Conservation (phyloP, 352 stramenopile species). For the Aphanomyces invadans region DNA sequence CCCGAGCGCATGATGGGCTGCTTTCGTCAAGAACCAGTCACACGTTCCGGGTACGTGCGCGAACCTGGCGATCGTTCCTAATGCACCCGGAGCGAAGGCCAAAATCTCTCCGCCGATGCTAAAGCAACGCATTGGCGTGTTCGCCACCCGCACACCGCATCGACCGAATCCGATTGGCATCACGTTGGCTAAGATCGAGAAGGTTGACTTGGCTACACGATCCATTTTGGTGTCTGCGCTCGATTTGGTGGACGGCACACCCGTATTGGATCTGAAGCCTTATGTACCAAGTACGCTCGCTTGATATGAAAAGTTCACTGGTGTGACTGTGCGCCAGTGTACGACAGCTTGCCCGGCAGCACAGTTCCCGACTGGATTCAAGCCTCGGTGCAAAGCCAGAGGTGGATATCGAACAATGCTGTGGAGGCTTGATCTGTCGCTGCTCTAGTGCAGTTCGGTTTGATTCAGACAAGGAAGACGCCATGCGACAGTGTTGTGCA, state of each 20-base stretch:
- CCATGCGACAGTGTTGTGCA: neutral
- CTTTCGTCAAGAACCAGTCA: neutral
- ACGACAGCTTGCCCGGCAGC: conserved; percentile 10
- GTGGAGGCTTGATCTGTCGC: too few species aligned
- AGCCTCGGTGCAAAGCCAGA: neutral
- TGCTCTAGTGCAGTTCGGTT: neutral
- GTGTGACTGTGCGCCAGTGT: neutral
- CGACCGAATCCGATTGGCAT: conserved; percentile 46
- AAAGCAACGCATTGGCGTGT: conserved; percentile 33
- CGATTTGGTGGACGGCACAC: conserved; percentile 28
- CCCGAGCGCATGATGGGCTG: conserved; percentile 10
- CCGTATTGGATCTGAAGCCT: conserved; percentile 30
- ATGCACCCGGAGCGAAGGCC: conserved; percentile 15
- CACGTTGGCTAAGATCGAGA: conserved; percentile 24
- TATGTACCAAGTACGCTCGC: conserved; percentile 26
- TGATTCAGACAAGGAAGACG: neutral
- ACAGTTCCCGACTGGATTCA: conserved; percentile 9
- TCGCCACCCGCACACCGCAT: conserved; percentile 44
- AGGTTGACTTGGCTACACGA: conserved; percentile 19
- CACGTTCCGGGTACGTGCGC: conserved; percentile 26
- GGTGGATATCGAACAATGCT: too few species aligned
- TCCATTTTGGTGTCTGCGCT: conserved; percentile 25
- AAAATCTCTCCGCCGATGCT: conserved; percentile 41
- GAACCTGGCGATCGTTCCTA: neutral
- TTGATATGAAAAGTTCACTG: neutral